These are phyloP conservation scores for Noccaea bulbosa DNA, from an alignment of 345 rosid genomes.

Conservation along the genomic window DNA sequence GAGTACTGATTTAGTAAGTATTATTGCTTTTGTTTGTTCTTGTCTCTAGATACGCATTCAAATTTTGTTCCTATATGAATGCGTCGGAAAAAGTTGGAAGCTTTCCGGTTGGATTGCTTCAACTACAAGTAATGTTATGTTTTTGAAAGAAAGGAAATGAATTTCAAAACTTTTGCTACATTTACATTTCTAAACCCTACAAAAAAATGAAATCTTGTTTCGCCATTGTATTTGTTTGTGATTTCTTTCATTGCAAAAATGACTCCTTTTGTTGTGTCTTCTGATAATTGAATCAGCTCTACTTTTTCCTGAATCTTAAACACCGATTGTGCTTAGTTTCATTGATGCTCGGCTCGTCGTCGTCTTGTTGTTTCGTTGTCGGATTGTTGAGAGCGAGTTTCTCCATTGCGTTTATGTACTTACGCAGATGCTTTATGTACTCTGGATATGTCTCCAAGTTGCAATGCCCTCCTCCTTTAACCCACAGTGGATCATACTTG, in stretches of 20 bases:
- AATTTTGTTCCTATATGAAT: slow-evolving; percentile 3
- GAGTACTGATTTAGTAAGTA: slow-evolving; percentile 8
- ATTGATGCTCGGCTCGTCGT: slow-evolving; percentile 38
- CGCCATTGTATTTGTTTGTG: not conserved
- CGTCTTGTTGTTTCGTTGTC: not conserved
- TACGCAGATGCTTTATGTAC: slow-evolving; percentile 75
- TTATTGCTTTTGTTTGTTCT: not conserved
- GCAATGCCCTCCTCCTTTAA: slow-evolving; percentile 91
- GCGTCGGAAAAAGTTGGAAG: slow-evolving; percentile 17
- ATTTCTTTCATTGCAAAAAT: not conserved
- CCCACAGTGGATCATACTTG: slow-evolving; percentile 87
- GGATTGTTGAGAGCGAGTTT: slow-evolving; percentile 56
- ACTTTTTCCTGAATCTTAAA: slow-evolving; percentile 32
- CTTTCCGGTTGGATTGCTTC: not conserved
- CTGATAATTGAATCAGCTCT: not conserved
- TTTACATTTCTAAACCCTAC: slow-evolving; percentile 15
- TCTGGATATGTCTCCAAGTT: slow-evolving; percentile 89
- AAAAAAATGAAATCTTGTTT: not conserved
- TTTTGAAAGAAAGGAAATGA: not conserved
- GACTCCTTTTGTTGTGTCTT: not conserved
- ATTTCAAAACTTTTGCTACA: slow-evolving; percentile 9
- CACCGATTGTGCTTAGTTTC: slow-evolving; percentile 25
- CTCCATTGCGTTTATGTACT: slow-evolving; percentile 75
- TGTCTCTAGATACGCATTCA: slow-evolving; percentile 15
- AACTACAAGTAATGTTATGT: slow-evolving; percentile 20